A percentile compares a stretch with the other conserved stretches of the same genome.
These are phyloP conservation scores for Oryza longistaminata DNA, from an alignment of 176 grass and related monocot species.

Conservation along the genomic window DNA sequence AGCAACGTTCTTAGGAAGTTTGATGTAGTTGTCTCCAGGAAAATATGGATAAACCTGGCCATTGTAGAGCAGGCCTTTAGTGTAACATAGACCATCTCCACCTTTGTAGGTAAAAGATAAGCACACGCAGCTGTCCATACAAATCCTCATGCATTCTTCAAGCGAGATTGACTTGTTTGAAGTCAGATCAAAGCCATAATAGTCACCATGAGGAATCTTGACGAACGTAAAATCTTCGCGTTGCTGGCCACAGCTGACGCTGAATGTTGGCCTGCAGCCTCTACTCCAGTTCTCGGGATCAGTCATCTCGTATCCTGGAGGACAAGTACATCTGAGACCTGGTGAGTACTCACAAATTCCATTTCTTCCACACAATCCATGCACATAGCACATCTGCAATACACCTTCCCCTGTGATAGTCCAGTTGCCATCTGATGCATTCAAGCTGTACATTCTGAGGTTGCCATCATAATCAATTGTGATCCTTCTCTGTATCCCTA, in stretches of 20 bases:
- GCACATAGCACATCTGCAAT: constrained; percentile 52
- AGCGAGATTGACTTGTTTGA: constrained; percentile 40
- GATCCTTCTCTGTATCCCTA: constrained; percentile 53
- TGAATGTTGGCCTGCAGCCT: constrained; percentile 66
- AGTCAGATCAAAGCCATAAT: constrained; percentile 67
- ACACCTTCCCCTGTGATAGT: constrained; percentile 44
- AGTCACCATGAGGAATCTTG: constrained; percentile 52
- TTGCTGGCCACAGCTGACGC: constrained; percentile 11
- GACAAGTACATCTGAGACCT: constrained; percentile 52
- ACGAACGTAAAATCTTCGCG: constrained; percentile 41
- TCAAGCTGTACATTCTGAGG: constrained; percentile 81
- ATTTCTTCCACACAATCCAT: constrained; percentile 73
- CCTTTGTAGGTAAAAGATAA: constrained; percentile 59
- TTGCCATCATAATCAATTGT: constrained; percentile 70
- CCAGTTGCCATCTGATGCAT: constrained; percentile 56
- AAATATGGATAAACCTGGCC: constrained; percentile 60
- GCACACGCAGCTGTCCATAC: constrained; percentile 53
- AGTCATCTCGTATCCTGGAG: constrained; percentile 63
- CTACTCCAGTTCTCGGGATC: constrained; percentile 50
- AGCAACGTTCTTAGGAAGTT: constrained; percentile 48
- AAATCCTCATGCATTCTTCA: constrained; percentile 47
- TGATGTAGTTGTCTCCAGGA: constrained; percentile 56
- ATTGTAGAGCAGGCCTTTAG: constrained; percentile 67
- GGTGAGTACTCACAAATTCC: constrained; percentile 60
- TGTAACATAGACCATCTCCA: constrained; percentile 56